phyloP scores from a whole-genome alignment of 2,329 filamentous ascomycete genomes.

The Alternaria tenuissima region DNA sequence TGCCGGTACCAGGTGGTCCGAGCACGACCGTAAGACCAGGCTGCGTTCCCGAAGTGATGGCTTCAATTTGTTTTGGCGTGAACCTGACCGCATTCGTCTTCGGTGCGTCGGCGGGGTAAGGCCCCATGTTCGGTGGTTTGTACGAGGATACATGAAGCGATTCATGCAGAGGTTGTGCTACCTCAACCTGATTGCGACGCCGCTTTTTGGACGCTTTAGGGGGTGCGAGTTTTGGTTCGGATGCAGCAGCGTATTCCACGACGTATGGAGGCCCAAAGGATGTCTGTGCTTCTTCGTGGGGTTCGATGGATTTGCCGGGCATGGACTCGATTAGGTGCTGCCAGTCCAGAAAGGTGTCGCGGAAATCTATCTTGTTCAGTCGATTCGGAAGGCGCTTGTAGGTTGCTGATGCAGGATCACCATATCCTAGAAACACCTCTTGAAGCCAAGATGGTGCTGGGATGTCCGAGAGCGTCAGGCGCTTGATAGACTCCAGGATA shows the following conservation, averaged over 20 bases:
- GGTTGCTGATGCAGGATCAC: constrained; percentile 85
- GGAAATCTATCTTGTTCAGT: constrained; percentile 82
- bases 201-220: constrained; percentile 81
- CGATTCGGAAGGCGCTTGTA: constrained; percentile 84
- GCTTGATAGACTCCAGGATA: constrained; percentile 89
- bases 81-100: constrained; percentile 87
- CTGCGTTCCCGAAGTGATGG: constrained; percentile 91
- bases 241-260: constrained; percentile 66
- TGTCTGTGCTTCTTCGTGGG: constrained; percentile 72
- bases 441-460: constrained; percentile 91
- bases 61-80: constrained; percentile 89
- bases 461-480: constrained; percentile 82
- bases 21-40: constrained; percentile 93
- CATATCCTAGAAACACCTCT: constrained; percentile 97
- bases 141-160: constrained; percentile 87
- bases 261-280: constrained; percentile 90
- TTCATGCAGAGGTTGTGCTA: constrained; percentile 62
- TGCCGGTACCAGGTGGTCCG: constrained; percentile 94
- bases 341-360: constrained; percentile 96
- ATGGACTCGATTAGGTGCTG: constrained; percentile 90
- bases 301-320: constrained; percentile 85
- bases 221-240: constrained; percentile 55
- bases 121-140: constrained; percentile 84
- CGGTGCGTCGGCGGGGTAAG: constrained; percentile 84
- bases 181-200: constrained; percentile 77